Percentiles rank a stretch among this genome's conserved stretches.
phyloP scores from a whole-genome alignment of 805 yeast genomes.

The Teunomyces atbi region DNA sequence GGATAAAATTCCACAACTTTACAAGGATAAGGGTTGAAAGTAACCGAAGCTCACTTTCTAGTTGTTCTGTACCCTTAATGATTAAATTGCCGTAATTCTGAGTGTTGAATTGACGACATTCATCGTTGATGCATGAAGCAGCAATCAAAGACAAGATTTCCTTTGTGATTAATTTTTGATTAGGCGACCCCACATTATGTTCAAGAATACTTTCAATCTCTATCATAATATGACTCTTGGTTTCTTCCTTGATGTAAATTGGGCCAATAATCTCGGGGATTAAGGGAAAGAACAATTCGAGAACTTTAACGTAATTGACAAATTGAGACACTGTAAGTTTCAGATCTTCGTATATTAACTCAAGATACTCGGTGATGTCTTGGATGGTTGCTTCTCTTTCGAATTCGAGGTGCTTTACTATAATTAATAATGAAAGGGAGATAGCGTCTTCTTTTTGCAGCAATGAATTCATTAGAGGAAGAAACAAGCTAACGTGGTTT shows the following conservation, averaged over 20 bases:
- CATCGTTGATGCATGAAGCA: conserved; percentile 49
- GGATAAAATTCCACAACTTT: conserved; percentile 55
- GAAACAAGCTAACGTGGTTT: conserved; percentile 20
- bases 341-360: conserved; percentile 15
- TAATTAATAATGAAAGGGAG: conserved; percentile 19
- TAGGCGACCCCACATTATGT: conserved; percentile 5
- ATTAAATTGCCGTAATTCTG: conserved; percentile 43
- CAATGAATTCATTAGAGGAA: conserved; percentile 17
- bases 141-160: conserved; percentile 21
- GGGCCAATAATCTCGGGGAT: conserved; percentile 21
- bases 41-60: conserved; percentile 21
- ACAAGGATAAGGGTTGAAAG: conserved; percentile 47
- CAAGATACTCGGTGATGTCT: conserved; percentile 22
- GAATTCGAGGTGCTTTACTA: conserved; percentile 19
- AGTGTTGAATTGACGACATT: conserved; percentile 46
- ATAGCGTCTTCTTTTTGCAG: conserved; percentile 10
- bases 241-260: conserved; percentile 19
- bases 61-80: conserved; percentile 29
- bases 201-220: not conserved
- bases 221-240: conserved; percentile 15
- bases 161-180: conserved; percentile 5
- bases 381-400: conserved; percentile 14
- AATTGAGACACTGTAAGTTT: conserved; percentile 11
- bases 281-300: conserved; percentile 28
- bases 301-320: conserved; percentile 18